Base-by-base conservation (phyloP, 805 yeast species). In the Alloascoidea africana region DNA sequence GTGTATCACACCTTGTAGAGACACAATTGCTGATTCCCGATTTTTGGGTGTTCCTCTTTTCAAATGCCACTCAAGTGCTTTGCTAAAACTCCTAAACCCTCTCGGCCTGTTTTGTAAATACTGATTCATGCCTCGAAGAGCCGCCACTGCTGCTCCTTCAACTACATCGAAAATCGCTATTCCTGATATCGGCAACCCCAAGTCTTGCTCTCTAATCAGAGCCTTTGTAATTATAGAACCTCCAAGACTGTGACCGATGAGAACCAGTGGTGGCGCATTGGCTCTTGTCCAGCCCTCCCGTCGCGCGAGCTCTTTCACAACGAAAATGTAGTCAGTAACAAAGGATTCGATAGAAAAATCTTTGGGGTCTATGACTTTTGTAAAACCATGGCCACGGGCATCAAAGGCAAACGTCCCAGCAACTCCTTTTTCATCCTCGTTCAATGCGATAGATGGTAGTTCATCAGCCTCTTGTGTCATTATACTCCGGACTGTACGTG, bases 181-280 rank as follows among this genome's bases (percentile, higher is more conserved):
- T 0, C 97, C 98, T 27, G 14, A 46, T 39, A 42, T 27, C 16
- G 36, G 19, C 16, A 39, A n/a, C 11, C 32, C 14, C 14, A 14
- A 19, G n/a, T 33, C 33, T 5, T 30, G 34, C 13, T 53, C 36
- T 3, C 48, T 43, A 6, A 51, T 37, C 3, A 73, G 53, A 1
- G 70, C 67, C 33, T 66, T 65, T 0, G 94, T 68, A 19, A 85
- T 60, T 2, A 91, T 74, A 0, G 96, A 68, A 0, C 96, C 99
- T 3, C 98, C 99, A 19, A 93, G 62, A 1, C 96, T 84, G 55
- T 89, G 98, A 0, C 97, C 97, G 3, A 87, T 63, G 1, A 86
- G 57, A 38, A 77, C 68, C 2, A 83, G 45, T 42, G 61, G 54
- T 2, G 68, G 55, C 15, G 54, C 45, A 8, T 39, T 42, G 2